Evolutionary conservation across 768 basidiomycete species (phyloP), one percentile per base, ranked within the genome.

Genomic region (Suillus americanus): DNA sequence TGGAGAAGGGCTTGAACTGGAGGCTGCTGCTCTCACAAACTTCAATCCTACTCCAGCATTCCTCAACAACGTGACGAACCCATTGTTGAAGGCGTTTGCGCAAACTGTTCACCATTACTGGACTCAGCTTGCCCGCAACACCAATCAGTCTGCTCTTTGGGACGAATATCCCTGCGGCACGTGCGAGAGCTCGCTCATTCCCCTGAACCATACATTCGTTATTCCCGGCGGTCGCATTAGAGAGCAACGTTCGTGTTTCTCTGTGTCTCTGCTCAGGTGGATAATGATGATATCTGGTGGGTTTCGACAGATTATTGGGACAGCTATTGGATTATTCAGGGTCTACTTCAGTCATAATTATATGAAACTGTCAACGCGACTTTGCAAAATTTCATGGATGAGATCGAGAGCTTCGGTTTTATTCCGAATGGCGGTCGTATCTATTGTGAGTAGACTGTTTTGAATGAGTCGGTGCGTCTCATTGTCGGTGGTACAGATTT

Each of bases 341-440:
- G 96, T 45, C 80, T 97, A n/a, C 78, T 98, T 37, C 80, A 90
- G 72, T 94, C 92, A 2, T 85, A 90, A 67, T 82, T 97, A 14
- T 89, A 85, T 69, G 80, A 81, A 62, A 82, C 92, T 61, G 91
- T 85, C 64, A 91, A 92, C 67, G 86, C 81, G 13, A 92, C 94
- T 0, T 79, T 97, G 40, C 87, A 92, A 67, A 97, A 97, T 78
- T 97, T 98, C 72, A 95, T 97, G 94, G 95, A 98, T 71, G 89
- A 97, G 73, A 79, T 98, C 54, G 86, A 90, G 46, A 72, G 74
- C 28, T 86, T 92, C 70, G 96, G 95, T 0, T 98, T 97, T 79
- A 89, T 98, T 66, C 96, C 96, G 2, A 98, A 97, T 70, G 96
- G 96, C 7, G 95, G 94, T 4, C 84, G 95, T 13, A 94, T 92